Base-by-base conservation (phyloP, 1,284 basidiomycete species). In the Leccinum glutinopallens region DNA sequence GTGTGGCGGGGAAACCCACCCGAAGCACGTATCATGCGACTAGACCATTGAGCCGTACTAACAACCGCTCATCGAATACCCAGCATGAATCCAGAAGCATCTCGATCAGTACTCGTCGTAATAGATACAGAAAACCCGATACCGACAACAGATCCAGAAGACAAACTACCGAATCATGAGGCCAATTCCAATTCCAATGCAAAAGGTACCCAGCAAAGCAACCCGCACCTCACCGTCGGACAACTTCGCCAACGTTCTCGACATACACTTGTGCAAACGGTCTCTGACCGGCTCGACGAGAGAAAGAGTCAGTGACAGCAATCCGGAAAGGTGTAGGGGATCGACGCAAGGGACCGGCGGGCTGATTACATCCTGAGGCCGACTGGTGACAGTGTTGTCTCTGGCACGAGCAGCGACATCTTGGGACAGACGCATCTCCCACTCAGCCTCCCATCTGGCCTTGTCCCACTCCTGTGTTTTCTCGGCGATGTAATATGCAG, bases 401-500 rank as follows among this genome's bases (percentile, higher is more conserved):
- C 80, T 77, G 63, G 80, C 63, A 15, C 83, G 77, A 53, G 76
- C 74, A 5, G 86, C 83, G 41, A 88, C 86, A 63, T 89, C 86
- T 51, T 80, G 78, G 12, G 87, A 88, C 17, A 90, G 76, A 57
- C 76, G 77, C 22, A 75, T 74, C 68, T 86, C 84, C 86, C 87
- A 89, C 67, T 88, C 83, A 3, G 83, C 79, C 70, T 89, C 87
- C 87, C 87, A 88, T 60, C 77, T 80, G 15, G 78, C 79, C 75
- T 86, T 87, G 70, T 82, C 81, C 86, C 86, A 88, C 17, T 68
- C 70, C n/a, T 71, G 68, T 33, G 70, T 63, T 61, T 71, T 67
- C 57, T 73, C 70, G 33, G 70, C 60, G n/a, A 71, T 63, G 62
- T 64, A 63, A 15, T 64, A 61, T n/a, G 66, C 58, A 3, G 64